phyloP scores from a whole-genome alignment of 2,329 filamentous ascomycete species.

The Phyllachora maydis region DNA sequence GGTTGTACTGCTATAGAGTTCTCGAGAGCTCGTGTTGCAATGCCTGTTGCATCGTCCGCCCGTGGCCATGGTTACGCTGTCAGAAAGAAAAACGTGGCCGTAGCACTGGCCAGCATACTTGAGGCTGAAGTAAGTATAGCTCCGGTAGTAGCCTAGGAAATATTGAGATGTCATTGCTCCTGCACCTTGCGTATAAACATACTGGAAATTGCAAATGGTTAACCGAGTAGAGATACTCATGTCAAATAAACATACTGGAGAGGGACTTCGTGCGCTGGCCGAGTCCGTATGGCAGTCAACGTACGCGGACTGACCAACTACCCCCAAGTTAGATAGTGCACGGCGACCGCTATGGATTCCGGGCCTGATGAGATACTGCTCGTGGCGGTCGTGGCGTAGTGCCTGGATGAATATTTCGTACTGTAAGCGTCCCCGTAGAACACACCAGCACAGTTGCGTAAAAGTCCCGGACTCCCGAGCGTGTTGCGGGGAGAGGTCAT shows the following conservation, averaged over 20 bases:
- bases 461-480: conserved; percentile 2
- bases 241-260: too few species aligned
- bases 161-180: not conserved
- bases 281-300: not conserved
- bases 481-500: conserved; percentile 2
- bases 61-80: not conserved
- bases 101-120: conserved; percentile 1
- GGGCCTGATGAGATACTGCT: not conserved
- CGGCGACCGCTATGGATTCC: not conserved
- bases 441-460: not conserved
- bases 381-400: not conserved
- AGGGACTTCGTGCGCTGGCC: not conserved
- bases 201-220: too few species aligned
- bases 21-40: not conserved
- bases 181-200: not conserved
- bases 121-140: not conserved
- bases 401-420: not conserved
- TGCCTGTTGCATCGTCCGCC: conserved; percentile 1
- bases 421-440: not conserved
- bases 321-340: not conserved
- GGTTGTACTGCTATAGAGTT: not conserved
- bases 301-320: not conserved
- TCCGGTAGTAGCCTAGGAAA: not conserved
- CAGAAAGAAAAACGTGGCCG: not conserved
- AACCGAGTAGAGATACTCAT: too few species aligned